Percentiles rank a stretch among this genome's conserved stretches.
Evolutionary conservation across 441 rosid genomes (phyloP).

Genomic region (Gossypium gossypioides): DNA sequence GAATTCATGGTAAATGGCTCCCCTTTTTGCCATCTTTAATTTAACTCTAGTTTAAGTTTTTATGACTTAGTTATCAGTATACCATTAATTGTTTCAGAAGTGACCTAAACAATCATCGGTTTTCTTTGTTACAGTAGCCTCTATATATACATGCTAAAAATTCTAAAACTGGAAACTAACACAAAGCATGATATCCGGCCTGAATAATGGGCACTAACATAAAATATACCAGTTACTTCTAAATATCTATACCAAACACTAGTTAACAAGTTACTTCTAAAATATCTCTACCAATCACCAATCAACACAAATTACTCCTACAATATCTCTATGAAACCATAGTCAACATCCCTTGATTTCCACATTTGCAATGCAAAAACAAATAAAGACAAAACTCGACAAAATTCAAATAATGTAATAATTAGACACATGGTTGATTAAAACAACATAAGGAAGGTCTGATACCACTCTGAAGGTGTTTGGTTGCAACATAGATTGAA

Average conservation of each 20-base stretch:
- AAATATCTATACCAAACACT: background rate
- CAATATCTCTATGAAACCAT: background rate
- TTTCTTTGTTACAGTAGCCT: background rate
- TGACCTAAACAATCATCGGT: background rate
- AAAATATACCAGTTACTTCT: background rate
- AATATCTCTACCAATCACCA: background rate
- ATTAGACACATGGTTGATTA: background rate
- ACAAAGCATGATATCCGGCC: background rate
- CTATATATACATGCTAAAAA: background rate
- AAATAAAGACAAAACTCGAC: background rate
- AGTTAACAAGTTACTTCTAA: background rate
- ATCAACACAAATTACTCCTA: background rate
- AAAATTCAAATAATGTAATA: background rate
- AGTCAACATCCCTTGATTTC: background rate
- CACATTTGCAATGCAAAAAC: background rate
- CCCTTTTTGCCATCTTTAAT: background rate
- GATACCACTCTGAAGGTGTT: background rate
- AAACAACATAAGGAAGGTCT: background rate
- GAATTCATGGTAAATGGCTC: background rate
- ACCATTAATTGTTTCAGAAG: background rate
- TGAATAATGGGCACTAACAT: background rate
- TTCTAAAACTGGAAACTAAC: background rate
- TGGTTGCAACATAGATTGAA: too few species aligned
- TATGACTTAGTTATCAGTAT: background rate
- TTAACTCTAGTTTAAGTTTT: background rate